Percentiles rank a stretch among this genome's conserved stretches.
These are phyloP conservation scores for Eucalyptus victrix DNA, from an alignment of 345 rosid species.

Conservation along the genomic window DNA sequence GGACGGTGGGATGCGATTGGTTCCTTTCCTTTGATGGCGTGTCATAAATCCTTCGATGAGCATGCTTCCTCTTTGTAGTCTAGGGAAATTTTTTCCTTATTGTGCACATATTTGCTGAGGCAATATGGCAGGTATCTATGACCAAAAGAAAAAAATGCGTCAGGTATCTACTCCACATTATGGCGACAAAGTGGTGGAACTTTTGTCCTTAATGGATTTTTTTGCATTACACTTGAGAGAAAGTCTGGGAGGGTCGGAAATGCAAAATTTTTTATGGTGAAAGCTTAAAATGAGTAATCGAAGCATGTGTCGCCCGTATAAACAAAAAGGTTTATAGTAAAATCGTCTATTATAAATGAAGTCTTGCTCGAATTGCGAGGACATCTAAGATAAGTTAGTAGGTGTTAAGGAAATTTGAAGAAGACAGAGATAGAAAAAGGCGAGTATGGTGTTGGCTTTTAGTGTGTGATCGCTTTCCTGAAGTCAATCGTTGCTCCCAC, in stretches of 20 bases:
- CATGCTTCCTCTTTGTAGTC: not conserved
- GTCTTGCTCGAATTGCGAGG: not conserved
- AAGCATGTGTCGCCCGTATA: not conserved
- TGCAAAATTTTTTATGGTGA: not conserved
- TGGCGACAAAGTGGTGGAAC: not conserved
- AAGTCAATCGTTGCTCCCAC: not conserved
- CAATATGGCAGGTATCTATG: not conserved
- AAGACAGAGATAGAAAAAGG: not conserved
- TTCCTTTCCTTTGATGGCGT: not conserved
- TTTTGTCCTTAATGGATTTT: not conserved
- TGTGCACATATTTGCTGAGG: not conserved
- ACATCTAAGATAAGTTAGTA: not conserved
- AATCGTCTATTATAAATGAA: not conserved
- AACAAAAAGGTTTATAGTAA: not conserved
- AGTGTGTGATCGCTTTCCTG: not conserved
- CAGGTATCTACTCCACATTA: not conserved
- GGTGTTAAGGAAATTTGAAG: not conserved
- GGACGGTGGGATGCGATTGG: not conserved
- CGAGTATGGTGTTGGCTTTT: not conserved
- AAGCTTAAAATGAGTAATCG: not conserved
- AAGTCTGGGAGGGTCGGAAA: not conserved
- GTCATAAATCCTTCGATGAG: not conserved
- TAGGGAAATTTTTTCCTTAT: not conserved
- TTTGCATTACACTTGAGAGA: not conserved
- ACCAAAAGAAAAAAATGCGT: too few relatives aligned